Evolutionary conservation across 352 stramenopile genomes (phyloP), one percentile per base, ranked within the genome.

Genomic region (Phytophthora parvispora): DNA sequence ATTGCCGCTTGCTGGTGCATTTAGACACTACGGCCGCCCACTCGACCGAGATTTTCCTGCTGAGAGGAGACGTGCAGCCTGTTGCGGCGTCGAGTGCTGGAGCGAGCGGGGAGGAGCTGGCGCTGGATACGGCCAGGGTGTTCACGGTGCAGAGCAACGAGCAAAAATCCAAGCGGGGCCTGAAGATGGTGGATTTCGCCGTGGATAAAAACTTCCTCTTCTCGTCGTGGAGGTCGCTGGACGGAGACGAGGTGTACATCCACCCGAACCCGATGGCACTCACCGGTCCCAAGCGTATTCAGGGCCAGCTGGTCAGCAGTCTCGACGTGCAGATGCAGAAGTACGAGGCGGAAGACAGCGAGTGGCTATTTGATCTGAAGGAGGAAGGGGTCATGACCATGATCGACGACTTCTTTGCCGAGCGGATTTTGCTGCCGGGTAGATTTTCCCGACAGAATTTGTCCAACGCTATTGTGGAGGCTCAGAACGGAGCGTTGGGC

Each of bases 131-230:
- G 25, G 84, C 78, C 13, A 81, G 86, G 16, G 72, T 92, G 6
- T 94, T 94, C 55, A 83, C 74, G 1, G 66, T 91, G 52, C 64
- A 52, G 40, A 36, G 13, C 47, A 34, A 9, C 16, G 47, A 70
- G 25, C 50, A 61, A n/a, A 56, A 69, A 40, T 38, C 42, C 1
- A 78, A 82, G 29, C 77, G 86, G 27, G 72, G 84, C 2, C 64
- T 90, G 3, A 88, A 86, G 52, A 84, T 94, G 60, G 80, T 94
- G 22, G 84, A 93, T 54, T 93, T 94, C 67, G 77, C 78, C 0
- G 77, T 93, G 10, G 82, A 94, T 42, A 83, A 90, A 42, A 84
- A 81, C 27, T 83, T 82, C 24, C 53, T 94, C 34, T 92, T 89
- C 42, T 93, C 83, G n/a, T 84, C 81, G 1, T 94, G 87, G 86